Evolutionary conservation across 495 filamentous ascomycete species (phyloP).

Genomic region (Podospora didyma): DNA sequence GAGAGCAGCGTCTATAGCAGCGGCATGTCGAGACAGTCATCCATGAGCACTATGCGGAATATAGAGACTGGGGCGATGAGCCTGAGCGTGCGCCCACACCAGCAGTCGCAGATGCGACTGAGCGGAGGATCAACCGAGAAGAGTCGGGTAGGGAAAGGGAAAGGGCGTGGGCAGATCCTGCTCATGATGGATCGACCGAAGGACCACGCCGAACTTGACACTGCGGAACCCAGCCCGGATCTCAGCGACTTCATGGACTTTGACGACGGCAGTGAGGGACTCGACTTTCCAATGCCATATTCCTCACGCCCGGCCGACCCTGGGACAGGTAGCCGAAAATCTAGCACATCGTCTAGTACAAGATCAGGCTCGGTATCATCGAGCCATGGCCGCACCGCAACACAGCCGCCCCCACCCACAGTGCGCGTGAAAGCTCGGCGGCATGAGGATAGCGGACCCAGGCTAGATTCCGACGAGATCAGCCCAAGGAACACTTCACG

Average conservation of each 20-base stretch:
- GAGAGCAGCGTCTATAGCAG: conserved; percentile 19
- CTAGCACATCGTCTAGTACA: neutral
- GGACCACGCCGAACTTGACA: conserved; percentile 18
- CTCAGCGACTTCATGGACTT: conserved; percentile 37
- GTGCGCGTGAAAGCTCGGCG: neutral
- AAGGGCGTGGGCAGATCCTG: conserved; percentile 22
- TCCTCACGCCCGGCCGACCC: neutral
- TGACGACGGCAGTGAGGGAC: conserved; percentile 23
- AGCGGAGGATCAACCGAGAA: conserved; percentile 6
- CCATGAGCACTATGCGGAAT: conserved; percentile 25
- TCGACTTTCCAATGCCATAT: conserved; percentile 12
- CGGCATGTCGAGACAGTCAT: conserved; percentile 27
- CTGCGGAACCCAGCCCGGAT: conserved; percentile 34
- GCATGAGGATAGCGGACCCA: neutral
- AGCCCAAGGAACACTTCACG: neutral
- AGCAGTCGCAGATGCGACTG: conserved; percentile 1
- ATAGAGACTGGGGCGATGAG: conserved; percentile 4
- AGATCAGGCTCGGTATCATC: neutral
- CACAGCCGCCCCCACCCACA: neutral
- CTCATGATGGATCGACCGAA: conserved; percentile 20
- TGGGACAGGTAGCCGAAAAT: neutral
- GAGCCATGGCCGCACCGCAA: neutral
- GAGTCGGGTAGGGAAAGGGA: conserved; percentile 1
- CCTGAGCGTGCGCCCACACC: conserved; percentile 19
- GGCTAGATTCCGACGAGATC: neutral